Evolutionary conservation across 2,329 filamentous ascomycete species (phyloP).

Genomic region (Amauroascus niger): DNA sequence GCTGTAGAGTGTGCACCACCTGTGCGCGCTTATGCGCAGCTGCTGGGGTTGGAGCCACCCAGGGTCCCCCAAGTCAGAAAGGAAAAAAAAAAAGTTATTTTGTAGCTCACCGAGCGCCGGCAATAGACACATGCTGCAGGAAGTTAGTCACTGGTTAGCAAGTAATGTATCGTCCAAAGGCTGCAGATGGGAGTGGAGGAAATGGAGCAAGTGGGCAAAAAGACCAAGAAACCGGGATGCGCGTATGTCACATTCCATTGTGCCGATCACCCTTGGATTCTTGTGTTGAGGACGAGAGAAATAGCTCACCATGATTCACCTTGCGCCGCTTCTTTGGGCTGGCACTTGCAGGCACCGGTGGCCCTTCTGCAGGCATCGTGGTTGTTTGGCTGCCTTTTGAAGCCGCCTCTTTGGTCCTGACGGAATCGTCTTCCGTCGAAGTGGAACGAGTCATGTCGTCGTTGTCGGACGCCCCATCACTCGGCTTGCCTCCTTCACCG

Average conservation of each 20-base stretch:
- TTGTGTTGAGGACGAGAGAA: conserved; percentile 16
- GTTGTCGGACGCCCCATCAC: conserved; percentile 23
- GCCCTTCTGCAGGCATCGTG: conserved; percentile 22
- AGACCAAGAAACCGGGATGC: conserved; percentile 8
- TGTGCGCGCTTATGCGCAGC: conserved; percentile 19
- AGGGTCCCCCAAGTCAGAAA: conserved; percentile 21
- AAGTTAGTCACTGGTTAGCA: conserved; percentile 35
- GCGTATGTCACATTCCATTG: conserved; percentile 5
- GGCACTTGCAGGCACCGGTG: conserved; percentile 28
- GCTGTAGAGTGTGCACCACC: background rate
- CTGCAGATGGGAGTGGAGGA: conserved; percentile 17
- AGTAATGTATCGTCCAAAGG: conserved; percentile 3
- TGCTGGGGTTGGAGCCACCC: conserved; percentile 19
- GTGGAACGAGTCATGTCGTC: conserved; percentile 16
- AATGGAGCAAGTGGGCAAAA: conserved; percentile 3
- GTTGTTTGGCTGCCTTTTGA: conserved; percentile 24
- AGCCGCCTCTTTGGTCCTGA: conserved; percentile 24
- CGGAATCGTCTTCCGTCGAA: conserved; percentile 17
- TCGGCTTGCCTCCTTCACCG: conserved; percentile 17
- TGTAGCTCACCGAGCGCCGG: conserved; percentile 70
- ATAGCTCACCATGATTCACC: conserved; percentile 70
- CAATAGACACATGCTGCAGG: conserved; percentile 76
- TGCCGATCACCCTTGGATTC: conserved; percentile 3
- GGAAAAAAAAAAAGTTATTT: conserved; percentile 16
- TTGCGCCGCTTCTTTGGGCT: conserved; percentile 78